Percentiles rank a stretch among this genome's conserved stretches.
Evolutionary conservation across 345 rosid genomes (phyloP).

Genomic region (Hibiscus tridactylites): DNA sequence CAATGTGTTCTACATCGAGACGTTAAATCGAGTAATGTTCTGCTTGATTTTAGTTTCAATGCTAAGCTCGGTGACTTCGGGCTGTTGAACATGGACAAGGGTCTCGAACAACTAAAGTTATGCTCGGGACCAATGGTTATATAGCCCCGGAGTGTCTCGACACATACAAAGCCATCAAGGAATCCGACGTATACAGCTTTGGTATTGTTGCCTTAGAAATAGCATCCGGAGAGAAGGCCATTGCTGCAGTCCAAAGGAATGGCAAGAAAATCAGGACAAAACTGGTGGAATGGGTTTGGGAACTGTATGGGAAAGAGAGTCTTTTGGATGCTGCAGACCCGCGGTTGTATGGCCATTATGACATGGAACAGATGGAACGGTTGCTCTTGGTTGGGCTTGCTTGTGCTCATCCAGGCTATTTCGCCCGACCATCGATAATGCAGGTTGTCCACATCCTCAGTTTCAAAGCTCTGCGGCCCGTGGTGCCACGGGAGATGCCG

Average conservation of each 20-base stretch:
- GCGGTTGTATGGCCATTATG: conserved; percentile 17
- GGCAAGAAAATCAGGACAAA: conserved; percentile 12
- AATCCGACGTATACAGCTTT: conserved; percentile 38
- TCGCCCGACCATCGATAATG: conserved; percentile 36
- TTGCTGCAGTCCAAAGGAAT: background rate
- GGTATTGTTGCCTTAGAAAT: conserved; percentile 40
- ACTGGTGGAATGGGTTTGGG: conserved; percentile 54
- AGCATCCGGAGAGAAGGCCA: conserved; percentile 29
- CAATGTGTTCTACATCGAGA: conserved; percentile 57
- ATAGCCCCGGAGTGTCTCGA: conserved; percentile 43
- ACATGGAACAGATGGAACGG: conserved; percentile 29
- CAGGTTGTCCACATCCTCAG: conserved; percentile 42
- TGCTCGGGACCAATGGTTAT: conserved; percentile 44
- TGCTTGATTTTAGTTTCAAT: conserved; percentile 46
- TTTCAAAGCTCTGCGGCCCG: conserved; percentile 32
- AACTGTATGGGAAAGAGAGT: conserved; percentile 22
- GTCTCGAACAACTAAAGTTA: conserved; percentile 28
- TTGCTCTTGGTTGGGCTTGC: conserved; percentile 45
- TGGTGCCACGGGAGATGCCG: conserved; percentile 34
- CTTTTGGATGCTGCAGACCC: conserved; percentile 8
- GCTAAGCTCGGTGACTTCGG: conserved; percentile 67
- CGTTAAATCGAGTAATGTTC: too few species aligned
- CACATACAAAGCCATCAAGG: conserved; percentile 37
- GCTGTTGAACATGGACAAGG: conserved; percentile 41
- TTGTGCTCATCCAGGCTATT: conserved; percentile 51